These are phyloP conservation scores for Sporothrix luriei DNA, from an alignment of 2,329 filamentous ascomycete genomes.

Conservation along the genomic window DNA sequence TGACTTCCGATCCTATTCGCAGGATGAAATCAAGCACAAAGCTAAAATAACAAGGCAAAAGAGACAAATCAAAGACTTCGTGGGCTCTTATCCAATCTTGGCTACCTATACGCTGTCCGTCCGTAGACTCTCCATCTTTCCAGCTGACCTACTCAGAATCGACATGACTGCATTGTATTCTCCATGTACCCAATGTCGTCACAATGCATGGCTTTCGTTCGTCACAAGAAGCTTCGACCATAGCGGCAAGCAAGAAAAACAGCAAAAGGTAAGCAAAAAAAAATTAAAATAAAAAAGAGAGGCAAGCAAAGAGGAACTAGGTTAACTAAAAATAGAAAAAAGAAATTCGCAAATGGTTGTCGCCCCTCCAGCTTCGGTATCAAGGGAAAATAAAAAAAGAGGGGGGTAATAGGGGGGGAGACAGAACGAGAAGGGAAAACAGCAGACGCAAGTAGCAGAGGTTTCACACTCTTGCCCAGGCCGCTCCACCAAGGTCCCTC, in stretches of 20 bases:
- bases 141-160: not conserved
- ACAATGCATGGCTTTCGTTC: not conserved
- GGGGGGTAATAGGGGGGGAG: slow-evolving; percentile 9
- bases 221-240: not conserved
- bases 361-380: slow-evolving; percentile 32
- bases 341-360: slow-evolving; percentile 30
- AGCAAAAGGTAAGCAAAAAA: slow-evolving; percentile 1
- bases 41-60: not conserved
- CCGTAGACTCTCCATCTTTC: too few species aligned
- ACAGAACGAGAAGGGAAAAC: not conserved
- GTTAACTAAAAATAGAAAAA: slow-evolving; percentile 27
- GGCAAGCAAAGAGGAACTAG: slow-evolving; percentile 25
- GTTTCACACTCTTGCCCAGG: slow-evolving; percentile 21
- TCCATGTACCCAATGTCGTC: not conserved
- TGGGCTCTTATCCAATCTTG: not conserved
- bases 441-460: not conserved
- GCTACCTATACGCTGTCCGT: not conserved
- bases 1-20: too few species aligned
- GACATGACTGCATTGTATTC: not conserved
- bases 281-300: slow-evolving; percentile 3
- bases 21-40: not conserved
- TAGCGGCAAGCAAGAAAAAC: not conserved
- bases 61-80: not conserved
- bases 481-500: not conserved
- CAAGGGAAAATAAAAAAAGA: slow-evolving; percentile 27